Evolutionary conservation across 495 filamentous ascomycete species (phyloP).

Genomic region (Talaromyces stipitatus): DNA sequence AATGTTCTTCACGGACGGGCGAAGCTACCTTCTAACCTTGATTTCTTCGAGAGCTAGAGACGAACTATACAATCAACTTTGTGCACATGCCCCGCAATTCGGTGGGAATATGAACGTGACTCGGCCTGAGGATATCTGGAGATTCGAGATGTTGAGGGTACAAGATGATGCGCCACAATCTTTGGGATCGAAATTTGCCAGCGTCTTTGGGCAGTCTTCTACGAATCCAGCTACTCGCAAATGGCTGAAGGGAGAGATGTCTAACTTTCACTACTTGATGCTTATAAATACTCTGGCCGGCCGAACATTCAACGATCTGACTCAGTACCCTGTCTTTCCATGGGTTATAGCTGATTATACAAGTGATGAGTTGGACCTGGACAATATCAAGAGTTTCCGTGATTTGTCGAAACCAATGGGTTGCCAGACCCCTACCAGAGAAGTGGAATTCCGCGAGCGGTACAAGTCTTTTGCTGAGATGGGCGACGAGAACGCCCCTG

Average conservation of each 20-base stretch:
- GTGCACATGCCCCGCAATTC: conserved; percentile 71
- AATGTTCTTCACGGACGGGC: conserved; percentile 92
- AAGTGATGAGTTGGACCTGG: conserved; percentile 86
- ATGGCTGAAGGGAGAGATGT: conserved; percentile 92
- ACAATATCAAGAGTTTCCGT: conserved; percentile 74
- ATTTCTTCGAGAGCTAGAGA: conserved; percentile 66
- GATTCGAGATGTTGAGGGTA: conserved; percentile 75
- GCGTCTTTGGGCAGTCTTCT: conserved; percentile 70
- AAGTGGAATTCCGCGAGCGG: conserved; percentile 69
- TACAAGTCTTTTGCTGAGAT: conserved; percentile 89
- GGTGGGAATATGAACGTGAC: conserved; percentile 43
- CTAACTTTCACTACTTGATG: conserved; percentile 99
- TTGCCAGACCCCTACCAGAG: conserved; percentile 69
- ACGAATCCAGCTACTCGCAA: conserved; percentile 78
- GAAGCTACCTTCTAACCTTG: conserved; percentile 86
- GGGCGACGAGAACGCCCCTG: conserved; percentile 64
- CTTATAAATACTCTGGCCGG: conserved; percentile 95
- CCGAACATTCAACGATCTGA: conserved; percentile 94
- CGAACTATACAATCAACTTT: conserved; percentile 66
- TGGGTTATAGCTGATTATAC: conserved; percentile 97
- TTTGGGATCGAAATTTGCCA: conserved; percentile 87
- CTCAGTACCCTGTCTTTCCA: conserved; percentile 96
- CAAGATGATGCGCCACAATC: conserved; percentile 76
- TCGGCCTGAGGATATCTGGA: conserved; percentile 68
- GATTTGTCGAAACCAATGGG: conserved; percentile 97